A percentile compares a stretch with the other conserved stretches of the same genome.
These are phyloP conservation scores for Alliaria petiolata DNA, from an alignment of 345 rosid species.

Conservation along the genomic window DNA sequence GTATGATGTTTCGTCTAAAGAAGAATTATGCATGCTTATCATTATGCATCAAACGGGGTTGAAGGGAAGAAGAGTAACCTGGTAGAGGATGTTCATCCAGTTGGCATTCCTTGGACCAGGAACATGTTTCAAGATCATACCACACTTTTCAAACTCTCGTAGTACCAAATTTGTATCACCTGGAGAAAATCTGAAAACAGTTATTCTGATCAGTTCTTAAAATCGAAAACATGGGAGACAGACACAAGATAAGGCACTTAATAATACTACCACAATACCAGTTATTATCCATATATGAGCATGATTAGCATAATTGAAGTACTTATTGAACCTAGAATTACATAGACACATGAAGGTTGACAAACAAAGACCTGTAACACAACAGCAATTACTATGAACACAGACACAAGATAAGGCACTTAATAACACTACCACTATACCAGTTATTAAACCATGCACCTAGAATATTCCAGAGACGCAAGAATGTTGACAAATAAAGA, in stretches of 20 bases:
- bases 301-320: background rate
- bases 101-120: slow-evolving; percentile 95
- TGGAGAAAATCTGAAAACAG: slow-evolving; percentile 62
- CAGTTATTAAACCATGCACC: background rate
- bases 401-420: background rate
- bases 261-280: background rate
- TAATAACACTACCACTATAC: background rate
- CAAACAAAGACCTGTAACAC: background rate
- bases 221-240: background rate
- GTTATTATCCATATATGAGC: background rate
- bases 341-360: background rate
- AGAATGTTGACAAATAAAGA: background rate
- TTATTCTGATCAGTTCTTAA: slow-evolving; percentile 12
- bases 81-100: slow-evolving; percentile 95
- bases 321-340: background rate
- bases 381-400: background rate
- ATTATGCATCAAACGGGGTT: background rate
- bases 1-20: background rate
- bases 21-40: background rate
- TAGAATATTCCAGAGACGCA: background rate
- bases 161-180: slow-evolving; percentile 87
- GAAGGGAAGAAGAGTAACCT: slow-evolving; percentile 51
- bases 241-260: background rate
- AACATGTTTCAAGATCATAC: slow-evolving; percentile 85
- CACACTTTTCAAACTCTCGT: slow-evolving; percentile 89